These are phyloP conservation scores for Vanrija humicola DNA, from an alignment of 1,284 basidiomycete genomes.

Conservation along the genomic window DNA sequence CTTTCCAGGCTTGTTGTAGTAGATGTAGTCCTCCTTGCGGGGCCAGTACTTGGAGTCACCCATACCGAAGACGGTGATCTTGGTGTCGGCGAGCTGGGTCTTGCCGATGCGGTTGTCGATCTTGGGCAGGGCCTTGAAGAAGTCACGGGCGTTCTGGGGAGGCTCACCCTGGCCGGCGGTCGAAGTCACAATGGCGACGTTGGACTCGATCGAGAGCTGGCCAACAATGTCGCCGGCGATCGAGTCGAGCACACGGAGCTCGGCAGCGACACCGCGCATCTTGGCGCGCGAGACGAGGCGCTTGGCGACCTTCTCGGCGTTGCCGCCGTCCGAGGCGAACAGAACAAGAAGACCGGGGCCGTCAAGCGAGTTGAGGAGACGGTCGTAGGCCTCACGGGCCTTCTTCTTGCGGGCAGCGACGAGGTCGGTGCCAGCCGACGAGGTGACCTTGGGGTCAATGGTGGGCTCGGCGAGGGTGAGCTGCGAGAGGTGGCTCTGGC, in stretches of 20 bases:
- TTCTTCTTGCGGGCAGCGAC: conserved; percentile 77
- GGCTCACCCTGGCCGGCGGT: conserved; percentile 99
- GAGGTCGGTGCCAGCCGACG: conserved; percentile 76
- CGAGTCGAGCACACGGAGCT: conserved; percentile 67
- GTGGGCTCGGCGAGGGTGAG: conserved; percentile 73
- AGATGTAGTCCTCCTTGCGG: conserved; percentile 88
- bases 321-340: conserved; percentile 90
- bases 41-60: conserved; percentile 99
- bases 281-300: conserved; percentile 77
- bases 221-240: conserved; percentile 60
- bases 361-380: conserved; percentile 78
- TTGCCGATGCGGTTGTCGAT: conserved; percentile 53
- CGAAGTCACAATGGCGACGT: conserved; percentile 85
- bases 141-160: conserved; percentile 89
- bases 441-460: conserved; percentile 77
- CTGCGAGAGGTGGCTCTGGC: conserved; percentile 93
- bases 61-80: conserved; percentile 85
- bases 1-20: conserved; percentile 96
- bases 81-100: conserved; percentile 55
- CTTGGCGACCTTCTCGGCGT: conserved; percentile 93
- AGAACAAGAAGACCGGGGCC: conserved; percentile 84
- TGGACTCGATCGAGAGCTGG: conserved; percentile 58
- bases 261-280: conserved; percentile 75
- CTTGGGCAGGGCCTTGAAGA: conserved; percentile 80
- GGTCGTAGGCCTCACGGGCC: conserved; percentile 81